phyloP scores from a whole-genome alignment of 805 yeast genomes.

The Kregervanrija fluxuum region DNA sequence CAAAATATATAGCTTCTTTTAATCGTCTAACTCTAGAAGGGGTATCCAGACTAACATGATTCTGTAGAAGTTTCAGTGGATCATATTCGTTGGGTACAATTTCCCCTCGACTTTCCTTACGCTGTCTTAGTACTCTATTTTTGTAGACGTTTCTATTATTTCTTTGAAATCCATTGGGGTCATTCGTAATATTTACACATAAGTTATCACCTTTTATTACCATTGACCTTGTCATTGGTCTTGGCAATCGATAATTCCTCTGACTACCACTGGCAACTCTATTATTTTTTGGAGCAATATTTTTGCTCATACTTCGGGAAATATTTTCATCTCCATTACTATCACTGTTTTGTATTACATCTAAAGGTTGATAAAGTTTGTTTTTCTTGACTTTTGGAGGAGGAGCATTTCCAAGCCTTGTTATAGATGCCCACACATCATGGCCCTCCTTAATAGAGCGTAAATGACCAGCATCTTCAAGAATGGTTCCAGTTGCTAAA shows the following conservation, averaged over 20 bases:
- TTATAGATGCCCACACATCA: conserved; percentile 29
- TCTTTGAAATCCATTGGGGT: neutral
- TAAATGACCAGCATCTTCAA: conserved; percentile 65
- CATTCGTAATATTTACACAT: neutral
- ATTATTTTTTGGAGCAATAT: neutral
- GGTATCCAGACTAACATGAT: conserved; percentile 13
- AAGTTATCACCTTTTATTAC: conserved; percentile 3
- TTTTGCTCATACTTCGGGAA: conserved; percentile 1
- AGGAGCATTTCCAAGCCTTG: neutral
- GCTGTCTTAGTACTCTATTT: neutral
- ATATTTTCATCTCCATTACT: too few relatives aligned
- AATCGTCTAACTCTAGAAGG: conserved; percentile 22
- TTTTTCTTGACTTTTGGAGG: neutral
- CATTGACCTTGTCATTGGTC: conserved; percentile 6
- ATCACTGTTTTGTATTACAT: neutral
- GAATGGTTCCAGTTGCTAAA: conserved; percentile 52
- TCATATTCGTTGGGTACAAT: conserved; percentile 2
- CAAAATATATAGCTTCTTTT: conserved; percentile 14
- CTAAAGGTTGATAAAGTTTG: neutral
- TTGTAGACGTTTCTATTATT: neutral
- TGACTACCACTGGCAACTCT: too few relatives aligned
- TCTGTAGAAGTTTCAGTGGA: conserved; percentile 4
- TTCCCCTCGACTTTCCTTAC: conserved; percentile 1
- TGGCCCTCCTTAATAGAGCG: conserved; percentile 31
- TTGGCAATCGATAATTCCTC: neutral